phyloP scores from a whole-genome alignment of 2,329 filamentous ascomycete genomes.

The Scolecobasidium constrictum region DNA sequence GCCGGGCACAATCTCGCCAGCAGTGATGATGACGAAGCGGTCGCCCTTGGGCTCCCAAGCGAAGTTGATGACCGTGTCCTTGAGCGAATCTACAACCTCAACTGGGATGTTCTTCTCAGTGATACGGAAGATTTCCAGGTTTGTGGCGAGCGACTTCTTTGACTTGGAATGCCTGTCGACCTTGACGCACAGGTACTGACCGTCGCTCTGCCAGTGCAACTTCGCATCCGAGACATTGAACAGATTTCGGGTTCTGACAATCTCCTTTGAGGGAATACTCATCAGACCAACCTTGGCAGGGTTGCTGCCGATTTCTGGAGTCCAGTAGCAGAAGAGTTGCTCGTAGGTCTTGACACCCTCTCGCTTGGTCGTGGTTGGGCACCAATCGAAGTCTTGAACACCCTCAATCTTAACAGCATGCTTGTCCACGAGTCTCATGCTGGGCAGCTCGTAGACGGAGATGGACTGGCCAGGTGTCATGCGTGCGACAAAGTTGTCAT shows the following conservation, averaged over 20 bases:
- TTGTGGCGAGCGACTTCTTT: slow-evolving; percentile 95
- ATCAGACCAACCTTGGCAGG: slow-evolving; percentile 95
- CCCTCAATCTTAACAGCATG: slow-evolving; percentile 92
- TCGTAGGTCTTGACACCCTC: slow-evolving; percentile 86
- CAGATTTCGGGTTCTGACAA: slow-evolving; percentile 87
- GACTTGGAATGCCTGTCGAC: slow-evolving; percentile 98
- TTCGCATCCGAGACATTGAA: slow-evolving; percentile 98
- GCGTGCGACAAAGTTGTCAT: slow-evolving; percentile 93
- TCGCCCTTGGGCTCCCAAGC: slow-evolving; percentile 98
- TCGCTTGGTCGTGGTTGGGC: slow-evolving; percentile 68
- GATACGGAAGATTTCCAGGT: slow-evolving; percentile 95
- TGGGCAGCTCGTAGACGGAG: slow-evolving; percentile 78
- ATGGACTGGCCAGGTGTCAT: slow-evolving; percentile 82
- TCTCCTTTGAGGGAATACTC: slow-evolving; percentile 89
- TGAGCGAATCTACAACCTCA: slow-evolving; percentile 93
- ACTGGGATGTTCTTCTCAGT: slow-evolving; percentile 96
- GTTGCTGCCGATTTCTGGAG: slow-evolving; percentile 94
- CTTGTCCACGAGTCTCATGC: slow-evolving; percentile 86
- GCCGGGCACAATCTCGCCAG: slow-evolving; percentile 63
- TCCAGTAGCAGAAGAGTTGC: slow-evolving; percentile 98
- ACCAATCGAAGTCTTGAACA: slow-evolving; percentile 97
- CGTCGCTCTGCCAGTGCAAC: slow-evolving; percentile 97
- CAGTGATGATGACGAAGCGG: slow-evolving; percentile 94
- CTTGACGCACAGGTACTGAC: slow-evolving; percentile 91
- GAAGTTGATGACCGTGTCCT: slow-evolving; percentile 98